Evolutionary conservation across 1,139 yeast species (phyloP), one percentile per base, ranked within the genome.

Genomic region (Nakaseomyces glabratus): DNA sequence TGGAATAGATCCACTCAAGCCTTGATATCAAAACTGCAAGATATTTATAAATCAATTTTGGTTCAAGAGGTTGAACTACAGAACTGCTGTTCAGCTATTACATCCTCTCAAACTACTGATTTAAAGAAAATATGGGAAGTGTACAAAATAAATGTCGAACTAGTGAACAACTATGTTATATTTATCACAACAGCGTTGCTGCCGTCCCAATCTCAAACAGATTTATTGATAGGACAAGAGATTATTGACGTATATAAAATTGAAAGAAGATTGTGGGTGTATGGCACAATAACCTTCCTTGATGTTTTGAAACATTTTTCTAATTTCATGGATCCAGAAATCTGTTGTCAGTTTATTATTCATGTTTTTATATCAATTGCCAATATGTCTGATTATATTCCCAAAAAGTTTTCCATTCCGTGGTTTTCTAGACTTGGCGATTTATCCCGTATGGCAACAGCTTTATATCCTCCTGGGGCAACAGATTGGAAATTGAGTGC

Each of bases 361-460:
- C 61, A 61, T 39, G 61, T 62, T 4, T 62, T 62, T 47, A 59
- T 56, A 12, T 55, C 59, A 9, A 46, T 58, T 15, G 71, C 73
- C 41, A 68, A 67, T 39, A 70, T 72, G 48, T 62, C 71, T 18
- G 65, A 71, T 7, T 72, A 68, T 50, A 58, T 72, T 34, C 71
- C 78, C 4, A 46, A 50, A 24, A 50, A 52, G 42, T 50, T 50
- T 44, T 43, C 52, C 60, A 57, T 76, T 64, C 82, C 84, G 5
- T 81, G 88, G 88, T 73, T 84, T 70, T 90, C 81, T 53, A 77
- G 81, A 52, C 59, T 81, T 32, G 93, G 90, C 22, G 90, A 81
- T 55, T 63, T 81, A 43, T 76, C 84, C 20, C 62, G 93, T 51
- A 81, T 81, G 88, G 88, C 90, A 6, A 79, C 81, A 44, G 88